phyloP scores from a whole-genome alignment of 805 yeast genomes.

The Saitoella complicata region DNA sequence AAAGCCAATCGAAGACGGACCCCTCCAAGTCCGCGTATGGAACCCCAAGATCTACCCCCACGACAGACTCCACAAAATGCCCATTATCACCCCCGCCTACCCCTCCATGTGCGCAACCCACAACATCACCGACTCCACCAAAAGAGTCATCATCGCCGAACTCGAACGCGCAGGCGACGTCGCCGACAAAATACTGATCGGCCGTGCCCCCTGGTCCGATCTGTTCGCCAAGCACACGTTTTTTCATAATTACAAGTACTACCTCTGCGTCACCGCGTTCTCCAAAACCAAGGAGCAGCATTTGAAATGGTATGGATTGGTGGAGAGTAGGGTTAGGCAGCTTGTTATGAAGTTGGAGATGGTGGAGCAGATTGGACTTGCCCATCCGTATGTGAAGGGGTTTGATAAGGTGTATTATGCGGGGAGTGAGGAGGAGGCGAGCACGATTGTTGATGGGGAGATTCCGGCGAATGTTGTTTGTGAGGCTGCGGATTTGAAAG shows the following conservation, averaged over 20 bases:
- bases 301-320: constrained; percentile 79
- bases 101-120: constrained; percentile 99
- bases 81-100: constrained; percentile 94
- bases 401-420: constrained; percentile 41
- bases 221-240: constrained; percentile 67
- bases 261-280: constrained; percentile 64
- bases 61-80: constrained; percentile 87
- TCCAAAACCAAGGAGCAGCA: constrained; percentile 68
- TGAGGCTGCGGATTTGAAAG: constrained; percentile 15
- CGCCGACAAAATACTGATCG: constrained; percentile 48
- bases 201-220: constrained; percentile 56
- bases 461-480: constrained; percentile 31
- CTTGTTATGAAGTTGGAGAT: constrained; percentile 73
- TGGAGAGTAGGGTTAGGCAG: constrained; percentile 71
- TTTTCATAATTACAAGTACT: constrained; percentile 71
- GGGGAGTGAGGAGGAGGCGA: constrained; percentile 37
- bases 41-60: constrained; percentile 81
- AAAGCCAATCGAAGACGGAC: constrained; percentile 92
- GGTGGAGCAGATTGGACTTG: constrained; percentile 55
- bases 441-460: constrained; percentile 34
- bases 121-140: constrained; percentile 79
- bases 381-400: constrained; percentile 80
- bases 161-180: constrained; percentile 58
- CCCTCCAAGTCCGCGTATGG: constrained; percentile 91
- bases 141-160: constrained; percentile 64